Percentiles rank a stretch among this genome's conserved stretches.
Evolutionary conservation across 2,329 filamentous ascomycete genomes (phyloP).

Genomic region (Xylaria sp.): DNA sequence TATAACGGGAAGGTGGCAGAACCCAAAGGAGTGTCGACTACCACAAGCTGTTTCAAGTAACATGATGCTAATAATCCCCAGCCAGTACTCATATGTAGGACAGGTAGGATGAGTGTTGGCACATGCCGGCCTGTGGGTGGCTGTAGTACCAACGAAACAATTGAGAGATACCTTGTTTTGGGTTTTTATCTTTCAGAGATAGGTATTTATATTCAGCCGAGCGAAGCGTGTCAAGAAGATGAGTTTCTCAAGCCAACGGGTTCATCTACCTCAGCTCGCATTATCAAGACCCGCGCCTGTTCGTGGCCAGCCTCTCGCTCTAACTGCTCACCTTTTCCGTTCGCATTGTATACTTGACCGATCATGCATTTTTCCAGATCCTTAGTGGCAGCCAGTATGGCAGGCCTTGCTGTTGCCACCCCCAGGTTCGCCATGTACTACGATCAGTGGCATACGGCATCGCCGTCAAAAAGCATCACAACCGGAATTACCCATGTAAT

Average conservation of each 20-base stretch:
- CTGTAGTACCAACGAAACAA: constrained; percentile 14
- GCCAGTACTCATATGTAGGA: background rate
- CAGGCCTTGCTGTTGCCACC: constrained; percentile 37
- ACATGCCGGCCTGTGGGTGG: constrained; percentile 1
- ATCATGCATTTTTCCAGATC: constrained; percentile 42
- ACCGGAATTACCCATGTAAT: constrained; percentile 49
- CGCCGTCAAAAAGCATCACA: constrained; percentile 36
- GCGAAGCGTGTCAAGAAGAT: background rate
- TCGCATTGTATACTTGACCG: constrained; percentile 2
- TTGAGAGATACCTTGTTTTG: background rate
- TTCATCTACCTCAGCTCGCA: background rate
- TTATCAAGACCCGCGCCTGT: background rate
- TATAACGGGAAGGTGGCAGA: constrained; percentile 15
- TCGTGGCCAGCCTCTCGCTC: background rate
- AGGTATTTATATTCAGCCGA: constrained; percentile 3
- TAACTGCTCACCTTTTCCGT: background rate
- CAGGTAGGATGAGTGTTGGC: constrained; percentile 1
- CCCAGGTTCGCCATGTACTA: constrained; percentile 46
- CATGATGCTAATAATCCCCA: constrained; percentile 15
- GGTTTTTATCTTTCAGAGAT: background rate
- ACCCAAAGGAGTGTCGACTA: constrained; percentile 4
- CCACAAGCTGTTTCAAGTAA: constrained; percentile 15
- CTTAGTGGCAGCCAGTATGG: constrained; percentile 33
- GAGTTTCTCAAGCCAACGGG: background rate
- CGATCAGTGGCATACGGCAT: constrained; percentile 45